phyloP scores from a whole-genome alignment of 345 rosid genomes.

The Salix suchowensis region DNA sequence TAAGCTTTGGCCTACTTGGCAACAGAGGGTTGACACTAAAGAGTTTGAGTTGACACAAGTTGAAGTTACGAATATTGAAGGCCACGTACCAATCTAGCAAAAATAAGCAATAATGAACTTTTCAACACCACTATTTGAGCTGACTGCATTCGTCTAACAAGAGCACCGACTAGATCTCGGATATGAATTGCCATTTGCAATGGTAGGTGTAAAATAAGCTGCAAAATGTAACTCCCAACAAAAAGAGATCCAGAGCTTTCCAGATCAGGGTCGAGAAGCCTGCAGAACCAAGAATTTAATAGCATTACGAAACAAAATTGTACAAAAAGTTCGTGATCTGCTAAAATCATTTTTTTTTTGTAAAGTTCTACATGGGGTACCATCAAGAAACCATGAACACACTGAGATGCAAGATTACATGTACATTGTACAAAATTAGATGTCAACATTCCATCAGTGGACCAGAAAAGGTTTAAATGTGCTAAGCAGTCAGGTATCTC shows the following conservation, averaged over 20 bases:
- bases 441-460: no score
- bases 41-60: not conserved
- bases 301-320: constrained; percentile 13
- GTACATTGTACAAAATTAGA: no score
- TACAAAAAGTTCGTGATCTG: not conserved
- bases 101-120: constrained; percentile 76
- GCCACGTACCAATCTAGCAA: constrained; percentile 79
- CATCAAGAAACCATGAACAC: not conserved
- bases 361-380: not conserved
- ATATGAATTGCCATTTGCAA: constrained; percentile 80
- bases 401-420: no score
- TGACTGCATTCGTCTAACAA: constrained; percentile 81
- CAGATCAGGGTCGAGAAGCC: constrained; percentile 83
- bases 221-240: constrained; percentile 81
- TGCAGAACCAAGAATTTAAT: constrained; percentile 28
- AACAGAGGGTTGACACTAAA: not conserved
- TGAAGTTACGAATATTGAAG: not conserved
- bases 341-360: not conserved
- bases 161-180: constrained; percentile 68
- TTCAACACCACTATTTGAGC: constrained; percentile 67
- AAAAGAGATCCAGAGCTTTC: constrained; percentile 95
- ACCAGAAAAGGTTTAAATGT: no score
- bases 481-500: no score
- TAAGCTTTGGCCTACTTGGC: not conserved
- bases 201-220: constrained; percentile 89